Percentiles rank a stretch among this genome's conserved stretches.
Evolutionary conservation across 805 yeast species (phyloP).

Genomic region (Kuraishia floccosa): DNA sequence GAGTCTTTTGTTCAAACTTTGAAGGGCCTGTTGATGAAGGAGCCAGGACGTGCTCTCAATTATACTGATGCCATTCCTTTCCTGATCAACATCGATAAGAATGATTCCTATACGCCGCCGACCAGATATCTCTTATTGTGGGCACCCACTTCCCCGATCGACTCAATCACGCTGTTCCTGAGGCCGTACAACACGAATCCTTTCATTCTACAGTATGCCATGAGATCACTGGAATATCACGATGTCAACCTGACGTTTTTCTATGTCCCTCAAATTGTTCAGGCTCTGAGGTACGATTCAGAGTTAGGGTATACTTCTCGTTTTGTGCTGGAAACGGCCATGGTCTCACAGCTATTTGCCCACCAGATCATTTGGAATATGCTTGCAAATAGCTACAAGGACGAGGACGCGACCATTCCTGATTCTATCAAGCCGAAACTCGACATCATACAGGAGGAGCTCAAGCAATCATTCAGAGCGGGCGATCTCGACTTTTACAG

Average conservation of each 20-base stretch:
- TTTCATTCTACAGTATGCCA: constrained; percentile 69
- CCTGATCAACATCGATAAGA: constrained; percentile 19
- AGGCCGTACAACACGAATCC: constrained; percentile 64
- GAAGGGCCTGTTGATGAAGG: constrained; percentile 30
- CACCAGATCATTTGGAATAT: constrained; percentile 99
- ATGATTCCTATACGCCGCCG: constrained; percentile 10
- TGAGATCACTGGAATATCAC: constrained; percentile 80
- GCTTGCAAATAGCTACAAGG: constrained; percentile 85
- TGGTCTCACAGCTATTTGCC: constrained; percentile 82
- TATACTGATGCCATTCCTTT: constrained; percentile 52
- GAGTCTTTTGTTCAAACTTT: constrained; percentile 26
- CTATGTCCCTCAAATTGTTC: constrained; percentile 97
- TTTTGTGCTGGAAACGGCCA: constrained; percentile 85
- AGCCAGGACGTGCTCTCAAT: constrained; percentile 49
- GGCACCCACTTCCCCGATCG: constrained; percentile 72
- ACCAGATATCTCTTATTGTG: constrained; percentile 46
- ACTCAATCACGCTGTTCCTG: constrained; percentile 71
- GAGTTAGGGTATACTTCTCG: constrained; percentile 74
- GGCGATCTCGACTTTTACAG: constrained; percentile 61
- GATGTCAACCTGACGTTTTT: constrained; percentile 86
- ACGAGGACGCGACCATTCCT: constrained; percentile 74
- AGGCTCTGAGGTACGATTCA: constrained; percentile 69
- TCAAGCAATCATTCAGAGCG: constrained; percentile 50
- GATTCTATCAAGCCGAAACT: constrained; percentile 76
- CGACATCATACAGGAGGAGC: constrained; percentile 56